These are phyloP conservation scores for Aureobasidium pullulans DNA, from an alignment of 2,329 filamentous ascomycete species.

Conservation along the genomic window DNA sequence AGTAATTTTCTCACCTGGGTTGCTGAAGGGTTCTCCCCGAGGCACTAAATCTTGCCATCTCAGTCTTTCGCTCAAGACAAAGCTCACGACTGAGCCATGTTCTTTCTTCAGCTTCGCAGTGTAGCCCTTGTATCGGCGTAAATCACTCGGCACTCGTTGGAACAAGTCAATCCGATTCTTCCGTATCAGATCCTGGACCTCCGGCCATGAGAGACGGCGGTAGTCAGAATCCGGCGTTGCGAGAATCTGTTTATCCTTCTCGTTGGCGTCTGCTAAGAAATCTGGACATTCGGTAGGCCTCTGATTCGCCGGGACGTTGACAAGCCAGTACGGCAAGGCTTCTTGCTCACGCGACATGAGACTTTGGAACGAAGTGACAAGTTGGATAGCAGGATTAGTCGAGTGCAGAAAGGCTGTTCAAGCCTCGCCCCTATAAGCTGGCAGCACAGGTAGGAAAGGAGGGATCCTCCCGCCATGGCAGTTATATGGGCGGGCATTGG, in stretches of 20 bases:
- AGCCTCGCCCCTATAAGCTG: background rate
- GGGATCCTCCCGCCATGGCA: background rate
- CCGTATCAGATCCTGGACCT: slow-evolving; percentile 56
- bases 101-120: slow-evolving; percentile 54
- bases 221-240: slow-evolving; percentile 63
- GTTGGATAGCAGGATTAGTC: background rate
- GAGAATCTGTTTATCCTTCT: slow-evolving; percentile 65
- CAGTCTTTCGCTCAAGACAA: slow-evolving; percentile 63
- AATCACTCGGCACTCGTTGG: slow-evolving; percentile 65
- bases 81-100: slow-evolving; percentile 71
- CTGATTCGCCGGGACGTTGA: slow-evolving; percentile 61
- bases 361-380: no score
- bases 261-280: slow-evolving; percentile 55
- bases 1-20: slow-evolving; percentile 28
- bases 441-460: background rate
- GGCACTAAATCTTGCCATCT: slow-evolving; percentile 52
- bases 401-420: background rate
- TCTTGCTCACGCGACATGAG: background rate
- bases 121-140: slow-evolving; percentile 71
- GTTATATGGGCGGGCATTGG: background rate
- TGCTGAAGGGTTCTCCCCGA: slow-evolving; percentile 36
- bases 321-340: slow-evolving; percentile 66
- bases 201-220: slow-evolving; percentile 57
- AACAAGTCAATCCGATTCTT: slow-evolving; percentile 69
- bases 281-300: slow-evolving; percentile 62